Base-by-base conservation (phyloP, 2,329 filamentous ascomycete genomes). In the Penicillium sp. region DNA sequence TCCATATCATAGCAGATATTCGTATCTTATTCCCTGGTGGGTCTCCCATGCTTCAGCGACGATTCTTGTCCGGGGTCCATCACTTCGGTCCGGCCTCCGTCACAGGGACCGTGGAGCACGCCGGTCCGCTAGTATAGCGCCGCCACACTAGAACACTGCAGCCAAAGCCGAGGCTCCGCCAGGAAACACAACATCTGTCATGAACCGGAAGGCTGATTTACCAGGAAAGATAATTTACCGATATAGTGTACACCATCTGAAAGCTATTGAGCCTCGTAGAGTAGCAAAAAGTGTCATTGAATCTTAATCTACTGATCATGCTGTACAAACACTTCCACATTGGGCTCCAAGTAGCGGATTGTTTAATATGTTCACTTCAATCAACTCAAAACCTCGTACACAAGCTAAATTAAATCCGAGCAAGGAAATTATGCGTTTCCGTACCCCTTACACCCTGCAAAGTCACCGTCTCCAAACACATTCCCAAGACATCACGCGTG, bases 401-500 rank as follows among this genome's bases (percentile, higher is more conserved):
- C 19, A 53, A 38, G 19, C 22, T 25, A 14, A 13, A 37, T 52
- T 19, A 35, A 25, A 52, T 52, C 5, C 35, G n/a, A 11, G 73
- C 73, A 35, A 75, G 60, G 8, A 68, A 59, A 3, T 68, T 64
- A 57, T 75, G 73, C 4, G 63, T 60, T 16, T 62, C 60, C 6
- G 69, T 68, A 7, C 73, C 74, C 30, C 69, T 59, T 7, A 75
- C 63, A 6, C 59, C 58, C 11, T 65, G 60, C 46, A 68, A 51
- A 13, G 59, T 64, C 14, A 77, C 74, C 28, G 75, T 65, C 51
- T 77, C 75, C 42, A 78, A 61, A 63, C 75, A 76, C 69, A 78
- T 73, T 3, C 73, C 75, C 30, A 77, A 58, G 28, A 78, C 71
- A 58, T 77, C 73, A 13, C 76, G 64, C 8, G 75, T 77, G 65